These are phyloP conservation scores for Cordyceps javanica DNA, from an alignment of 2,329 filamentous ascomycete genomes.

Conservation along the genomic window DNA sequence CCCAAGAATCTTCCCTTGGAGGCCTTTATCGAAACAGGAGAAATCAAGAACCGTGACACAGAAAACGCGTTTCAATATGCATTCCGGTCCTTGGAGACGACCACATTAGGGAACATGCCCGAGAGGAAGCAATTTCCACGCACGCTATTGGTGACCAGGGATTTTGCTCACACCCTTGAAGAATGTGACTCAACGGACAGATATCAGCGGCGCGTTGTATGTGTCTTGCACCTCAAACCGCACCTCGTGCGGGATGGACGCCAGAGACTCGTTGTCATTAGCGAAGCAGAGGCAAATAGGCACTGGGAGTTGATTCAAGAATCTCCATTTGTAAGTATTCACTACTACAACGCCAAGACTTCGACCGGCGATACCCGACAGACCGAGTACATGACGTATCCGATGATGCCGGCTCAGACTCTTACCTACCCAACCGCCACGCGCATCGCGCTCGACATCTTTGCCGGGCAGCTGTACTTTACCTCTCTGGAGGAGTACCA, in stretches of 20 bases:
- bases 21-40: conserved; percentile 33
- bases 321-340: conserved; percentile 33
- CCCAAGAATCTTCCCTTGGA: conserved; percentile 36
- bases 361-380: background rate
- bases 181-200: background rate
- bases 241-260: background rate
- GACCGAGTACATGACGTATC: background rate
- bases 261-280: conserved; percentile 47
- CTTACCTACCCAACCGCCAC: conserved; percentile 12
- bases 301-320: conserved; percentile 28
- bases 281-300: conserved; percentile 51
- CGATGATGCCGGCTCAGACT: conserved; percentile 14
- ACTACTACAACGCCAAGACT: conserved; percentile 35
- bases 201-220: background rate
- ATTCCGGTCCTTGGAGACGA: conserved; percentile 36
- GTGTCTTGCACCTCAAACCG: background rate
- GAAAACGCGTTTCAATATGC: conserved; percentile 31
- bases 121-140: background rate
- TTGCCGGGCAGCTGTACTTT: conserved; percentile 63
- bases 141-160: background rate
- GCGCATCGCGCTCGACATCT: conserved; percentile 51
- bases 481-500: conserved; percentile 47
- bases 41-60: conserved; percentile 17
- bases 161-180: background rate
- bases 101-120: conserved; percentile 26